Conservation (phyloP, 2,329 filamentous ascomycete species). For the Diaporthe ampelina region DNA sequence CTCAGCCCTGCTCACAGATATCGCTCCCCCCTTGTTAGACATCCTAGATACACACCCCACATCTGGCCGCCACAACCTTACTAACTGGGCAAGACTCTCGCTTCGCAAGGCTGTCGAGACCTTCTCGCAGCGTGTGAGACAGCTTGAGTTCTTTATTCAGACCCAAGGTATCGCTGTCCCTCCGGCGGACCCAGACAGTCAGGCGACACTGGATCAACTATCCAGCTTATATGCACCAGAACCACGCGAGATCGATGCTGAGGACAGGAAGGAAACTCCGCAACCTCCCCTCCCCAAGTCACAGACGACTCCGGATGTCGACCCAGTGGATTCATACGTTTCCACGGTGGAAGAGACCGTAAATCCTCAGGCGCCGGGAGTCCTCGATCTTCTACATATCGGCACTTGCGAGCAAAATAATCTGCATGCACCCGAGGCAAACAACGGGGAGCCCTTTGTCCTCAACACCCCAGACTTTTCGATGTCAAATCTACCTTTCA, state of each 20-base stretch:
- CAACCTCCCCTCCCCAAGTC: not conserved
- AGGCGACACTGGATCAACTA: not conserved
- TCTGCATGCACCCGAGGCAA: not conserved
- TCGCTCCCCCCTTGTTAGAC: not conserved
- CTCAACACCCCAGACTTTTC: not conserved
- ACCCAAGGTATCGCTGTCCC: not conserved
- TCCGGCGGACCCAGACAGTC: not conserved
- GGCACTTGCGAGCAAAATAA: too few species aligned
- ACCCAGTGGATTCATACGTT: not conserved
- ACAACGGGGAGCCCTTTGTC: not conserved
- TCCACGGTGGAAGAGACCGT: not conserved
- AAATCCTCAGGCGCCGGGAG: not conserved
- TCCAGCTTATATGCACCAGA: not conserved
- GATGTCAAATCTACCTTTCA: not conserved
- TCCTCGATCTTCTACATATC: not conserved
- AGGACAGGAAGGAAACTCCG: not conserved
- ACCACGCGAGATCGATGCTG: too few species aligned
- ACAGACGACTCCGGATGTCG: not conserved
- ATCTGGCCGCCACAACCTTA: too few species aligned
- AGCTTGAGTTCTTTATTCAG: not conserved
- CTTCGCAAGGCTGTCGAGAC: slow-evolving; percentile 8
- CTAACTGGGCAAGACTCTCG: not conserved
- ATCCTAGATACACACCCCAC: not conserved
- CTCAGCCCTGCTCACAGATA: too few species aligned
- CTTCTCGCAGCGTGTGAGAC: slow-evolving; percentile 7